Evolutionary conservation across 108 stramenopile species (phyloP), one percentile per base, ranked within the genome.

Genomic region (Pelagomonas calceolata): DNA sequence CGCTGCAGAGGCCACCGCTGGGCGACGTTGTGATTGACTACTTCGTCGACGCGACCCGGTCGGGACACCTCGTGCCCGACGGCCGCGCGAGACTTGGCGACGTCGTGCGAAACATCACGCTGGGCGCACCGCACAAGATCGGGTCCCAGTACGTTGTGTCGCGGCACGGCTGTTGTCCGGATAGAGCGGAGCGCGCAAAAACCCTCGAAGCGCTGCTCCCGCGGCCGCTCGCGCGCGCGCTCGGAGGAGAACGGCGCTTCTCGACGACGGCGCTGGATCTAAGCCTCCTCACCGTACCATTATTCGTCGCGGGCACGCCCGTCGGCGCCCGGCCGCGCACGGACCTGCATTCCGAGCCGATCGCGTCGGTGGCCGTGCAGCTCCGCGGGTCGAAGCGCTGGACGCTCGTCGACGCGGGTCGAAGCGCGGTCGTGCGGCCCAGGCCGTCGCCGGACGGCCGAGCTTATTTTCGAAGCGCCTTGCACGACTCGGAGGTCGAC

Each of bases 331-430:
- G 39, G 39, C 39, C 39, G 39, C 5, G 9, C 9, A 93, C 92
- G 4, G 88, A 87, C 30, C 71, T 93, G 16, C 92, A 93, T 66
- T 81, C 86, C 46, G 92, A 93, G 71, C 92, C 92, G 0, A 91
- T 93, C 46, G 90, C 83, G 17, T 90, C 89, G 72, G 82, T 91
- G 0, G 89, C 89, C 0, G 85, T 91, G 14, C 90, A 93, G 77
- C 66, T 91, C 17, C 76, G 74, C 34, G 92, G 92, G 21, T 21
- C 68, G 12, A 83, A 85, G 39, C 64, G 70, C 39, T 91, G 90
- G 90, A 91, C 90, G 21, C 74, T 93, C 51, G 79, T 93, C 1
- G 68, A 76, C 44, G 85, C 92, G 21, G 36, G 76, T 30, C 82
- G 85, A 72, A 82, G 83, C 33, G 76, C 67, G 17, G 67, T 76